These are phyloP conservation scores for Tolypocladium inflatum DNA, from an alignment of 2,329 filamentous ascomycete genomes.

Conservation along the genomic window DNA sequence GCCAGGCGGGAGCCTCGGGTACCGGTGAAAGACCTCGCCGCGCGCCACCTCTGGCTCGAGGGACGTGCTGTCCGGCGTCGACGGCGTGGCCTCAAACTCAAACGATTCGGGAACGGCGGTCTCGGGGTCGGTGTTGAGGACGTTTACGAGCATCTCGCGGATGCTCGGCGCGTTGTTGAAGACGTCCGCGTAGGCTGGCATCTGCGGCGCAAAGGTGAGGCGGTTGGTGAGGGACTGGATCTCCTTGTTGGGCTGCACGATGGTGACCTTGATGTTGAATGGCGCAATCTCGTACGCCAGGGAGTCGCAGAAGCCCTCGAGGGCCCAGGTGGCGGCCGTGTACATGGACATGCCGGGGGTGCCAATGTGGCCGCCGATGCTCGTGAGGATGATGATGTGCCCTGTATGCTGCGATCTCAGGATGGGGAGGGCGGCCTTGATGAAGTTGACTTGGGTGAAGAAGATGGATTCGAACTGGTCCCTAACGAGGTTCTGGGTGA, in stretches of 20 bases:
- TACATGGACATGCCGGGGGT: constrained; percentile 88
- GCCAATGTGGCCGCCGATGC: constrained; percentile 84
- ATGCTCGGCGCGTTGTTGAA: constrained; percentile 61
- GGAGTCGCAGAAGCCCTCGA: constrained; percentile 93
- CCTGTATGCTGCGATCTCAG: constrained; percentile 75
- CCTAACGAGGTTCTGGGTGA: constrained; percentile 68
- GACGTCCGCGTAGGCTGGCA: constrained; percentile 40
- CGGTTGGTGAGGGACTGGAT: constrained; percentile 80
- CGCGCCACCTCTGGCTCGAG: constrained; percentile 23
- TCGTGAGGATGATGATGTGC: constrained; percentile 83
- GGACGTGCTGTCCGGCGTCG: constrained; percentile 19
- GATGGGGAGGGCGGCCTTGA: constrained; percentile 75
- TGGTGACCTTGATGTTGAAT: constrained; percentile 93
- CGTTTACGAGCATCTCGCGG: constrained; percentile 70
- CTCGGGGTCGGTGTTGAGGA: constrained; percentile 68
- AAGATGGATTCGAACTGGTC: constrained; percentile 94
- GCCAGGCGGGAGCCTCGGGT: constrained; percentile 59
- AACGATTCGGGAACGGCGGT: constrained; percentile 34
- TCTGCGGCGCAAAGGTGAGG: constrained; percentile 72
- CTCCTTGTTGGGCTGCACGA: constrained; percentile 93
- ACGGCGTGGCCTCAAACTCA: constrained; percentile 17
- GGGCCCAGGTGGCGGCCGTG: constrained; percentile 85
- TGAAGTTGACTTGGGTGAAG: constrained; percentile 92
- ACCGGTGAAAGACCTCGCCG: constrained; percentile 52
- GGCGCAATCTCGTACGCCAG: constrained; percentile 93